Evolutionary conservation across 495 filamentous ascomycete species (phyloP).

Genomic region (Aspergillus egyptiacus): DNA sequence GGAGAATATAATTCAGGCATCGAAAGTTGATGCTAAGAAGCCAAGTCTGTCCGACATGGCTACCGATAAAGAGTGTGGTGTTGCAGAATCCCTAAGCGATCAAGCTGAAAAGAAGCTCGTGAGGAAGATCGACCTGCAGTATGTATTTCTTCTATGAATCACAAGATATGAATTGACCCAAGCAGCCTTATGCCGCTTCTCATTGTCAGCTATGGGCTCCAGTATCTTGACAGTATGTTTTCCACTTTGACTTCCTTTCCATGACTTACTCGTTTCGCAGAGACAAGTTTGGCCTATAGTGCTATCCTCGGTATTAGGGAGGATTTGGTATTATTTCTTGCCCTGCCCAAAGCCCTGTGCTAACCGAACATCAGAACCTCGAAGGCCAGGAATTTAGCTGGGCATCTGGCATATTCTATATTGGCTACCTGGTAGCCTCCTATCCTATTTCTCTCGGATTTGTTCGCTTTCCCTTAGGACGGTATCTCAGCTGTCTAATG

Average conservation of each 20-base stretch:
- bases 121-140: conserved; percentile 15
- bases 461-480: conserved; percentile 12
- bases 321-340: conserved; percentile 21
- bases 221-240: conserved; percentile 16
- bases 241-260: neutral
- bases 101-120: conserved; percentile 13
- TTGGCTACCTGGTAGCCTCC: conserved; percentile 21
- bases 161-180: neutral
- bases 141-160: neutral
- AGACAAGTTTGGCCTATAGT: conserved; percentile 44
- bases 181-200: conserved; percentile 14
- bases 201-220: conserved; percentile 14
- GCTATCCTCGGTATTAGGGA: conserved; percentile 45
- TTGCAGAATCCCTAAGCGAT: neutral
- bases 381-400: conserved; percentile 37
- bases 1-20: neutral
- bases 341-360: neutral
- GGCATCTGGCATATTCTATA: conserved; percentile 28
- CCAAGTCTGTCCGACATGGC: neutral
- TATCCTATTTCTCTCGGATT: conserved; percentile 31
- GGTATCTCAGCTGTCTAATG: conserved; percentile 16
- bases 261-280: conserved; percentile 4
- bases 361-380: neutral
- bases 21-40: neutral
- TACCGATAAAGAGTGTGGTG: conserved; percentile 2